Evolutionary conservation across 331 rosid species (phyloP), one percentile per base, ranked within the genome.

Genomic region (Malus hybrid): DNA sequence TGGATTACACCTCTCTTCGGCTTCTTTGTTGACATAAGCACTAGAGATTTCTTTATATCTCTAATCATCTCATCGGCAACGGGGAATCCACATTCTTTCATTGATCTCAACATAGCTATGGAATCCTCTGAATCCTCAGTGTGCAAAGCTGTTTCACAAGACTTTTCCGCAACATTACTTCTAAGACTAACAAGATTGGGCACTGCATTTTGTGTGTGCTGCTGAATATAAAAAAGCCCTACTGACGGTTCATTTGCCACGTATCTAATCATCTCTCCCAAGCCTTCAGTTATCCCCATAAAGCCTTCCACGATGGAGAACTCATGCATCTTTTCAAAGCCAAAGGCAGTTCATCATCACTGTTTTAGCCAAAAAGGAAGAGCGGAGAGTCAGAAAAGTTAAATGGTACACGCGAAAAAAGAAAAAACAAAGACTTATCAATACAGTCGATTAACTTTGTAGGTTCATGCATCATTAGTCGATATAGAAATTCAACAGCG

Each of bases 181-280:
- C 81, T 85, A 22, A 79, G 87, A 72, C 78, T 77, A 36, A 86
- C 31, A n/a, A 90, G 79, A 72, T 86, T 87, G 34, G 98, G 93
- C 65, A 87, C 95, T 24, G 93, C 90, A 69, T 87, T 91, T 75
- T 90, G 93, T 56, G 90, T 80, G 76, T 94, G 99, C 73, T 94
- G 97, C 80, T 94, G 99, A 80, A 92, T 71, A 70, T 80, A 94
- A 90, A 83, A 92, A 77, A 94, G 93, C 78, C 99, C 99, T 24
- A 86, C 86, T n/a, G 97, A 92, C 13, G 97, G 99, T 85, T 94
- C 97, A 50, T 94, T 90, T 31, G 97, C 97, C 59, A 88, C 80
- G 15, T 83, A 86, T 69, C 86, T 94, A 50, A 86, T 86, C 97
- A 92, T 92, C 83, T 92, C 93, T 32, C 89, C 96, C 83, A 86